These are phyloP conservation scores for Letharia columbiana DNA, from an alignment of 495 filamentous ascomycete species.

Conservation along the genomic window DNA sequence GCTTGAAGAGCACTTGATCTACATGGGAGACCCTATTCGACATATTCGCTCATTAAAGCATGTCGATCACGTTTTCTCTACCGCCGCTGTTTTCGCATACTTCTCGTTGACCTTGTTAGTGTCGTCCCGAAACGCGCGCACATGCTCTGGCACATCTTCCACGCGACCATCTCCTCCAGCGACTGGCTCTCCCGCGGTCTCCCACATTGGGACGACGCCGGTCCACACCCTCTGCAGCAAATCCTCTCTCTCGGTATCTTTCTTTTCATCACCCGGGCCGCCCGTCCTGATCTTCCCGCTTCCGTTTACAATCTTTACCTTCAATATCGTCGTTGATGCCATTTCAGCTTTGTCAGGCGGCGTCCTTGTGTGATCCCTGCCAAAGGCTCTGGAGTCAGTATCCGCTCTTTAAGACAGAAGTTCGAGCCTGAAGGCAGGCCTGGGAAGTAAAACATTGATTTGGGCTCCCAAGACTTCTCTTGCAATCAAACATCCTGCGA, in stretches of 20 bases:
- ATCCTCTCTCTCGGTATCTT: conserved; percentile 55
- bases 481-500: background rate
- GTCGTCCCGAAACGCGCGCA: conserved; percentile 47
- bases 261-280: conserved; percentile 58
- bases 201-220: conserved; percentile 72
- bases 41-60: background rate
- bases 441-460: background rate
- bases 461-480: background rate
- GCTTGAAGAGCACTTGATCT: background rate
- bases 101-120: conserved; percentile 45
- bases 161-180: conserved; percentile 53
- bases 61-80: conserved; percentile 21
- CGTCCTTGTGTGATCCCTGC: conserved; percentile 49
- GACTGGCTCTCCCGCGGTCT: conserved; percentile 59
- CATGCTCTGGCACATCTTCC: conserved; percentile 52
- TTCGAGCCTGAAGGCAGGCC: background rate
- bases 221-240: conserved; percentile 61
- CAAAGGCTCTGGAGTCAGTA: background rate
- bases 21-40: background rate
- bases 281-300: conserved; percentile 73
- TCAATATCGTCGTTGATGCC: conserved; percentile 65
- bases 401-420: background rate
- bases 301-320: conserved; percentile 58
- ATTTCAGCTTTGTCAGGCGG: conserved; percentile 72
- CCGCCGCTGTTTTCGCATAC: conserved; percentile 44